Base-by-base conservation (phyloP, 2,329 filamentous ascomycete species). In the Monilinia vaccinii-corymbosi region DNA sequence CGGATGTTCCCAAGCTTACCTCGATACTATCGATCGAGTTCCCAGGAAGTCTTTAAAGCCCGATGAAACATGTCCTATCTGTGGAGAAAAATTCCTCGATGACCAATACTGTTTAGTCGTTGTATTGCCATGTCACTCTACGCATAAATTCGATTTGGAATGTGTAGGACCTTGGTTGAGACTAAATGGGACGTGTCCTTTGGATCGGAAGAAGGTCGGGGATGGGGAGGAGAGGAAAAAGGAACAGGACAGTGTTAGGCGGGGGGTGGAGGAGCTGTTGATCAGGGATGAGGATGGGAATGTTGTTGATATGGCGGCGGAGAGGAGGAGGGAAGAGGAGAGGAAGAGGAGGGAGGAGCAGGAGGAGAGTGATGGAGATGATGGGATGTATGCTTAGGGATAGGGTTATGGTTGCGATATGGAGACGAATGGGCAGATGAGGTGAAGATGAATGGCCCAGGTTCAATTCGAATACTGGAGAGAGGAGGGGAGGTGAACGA, bases 161-260 rank as follows among this genome's bases (percentile, higher is more conserved):
- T 87, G 84, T 67, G 82, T 87, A 2, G 81, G 78, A 4, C 84
- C 84, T 8, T 87, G 84, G 84, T 70, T 87, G 70, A 74, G 79
- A 70, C 78, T 81, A 67, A 84, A 86, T 72, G 84, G 84, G 42
- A 85, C 77, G 36, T 87, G 84, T 70, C 84, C 84, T 44, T 75
- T 86, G 74, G 86, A 84, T 71, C 74, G 84, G 62, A 78, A 80
- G 70, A 81, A 84, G 67, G 72, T 87, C 73, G 78, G 57, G 7
- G 57, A 59, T 38, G 57, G 57, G 8, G 57, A 59, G 48, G 66
- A 59, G 31, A 59, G 31, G 9, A 31, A 16, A 8, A 64, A 50
- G 58, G 64, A 45, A 63, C 62, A 51, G 64, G 62, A 57, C 63
- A 64, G 40, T 81, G 83, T 42, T 81, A 84, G 66, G 70, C 75